These are phyloP conservation scores for Sphaceloma murrayae DNA, from an alignment of 2,329 filamentous ascomycete species.

Conservation along the genomic window DNA sequence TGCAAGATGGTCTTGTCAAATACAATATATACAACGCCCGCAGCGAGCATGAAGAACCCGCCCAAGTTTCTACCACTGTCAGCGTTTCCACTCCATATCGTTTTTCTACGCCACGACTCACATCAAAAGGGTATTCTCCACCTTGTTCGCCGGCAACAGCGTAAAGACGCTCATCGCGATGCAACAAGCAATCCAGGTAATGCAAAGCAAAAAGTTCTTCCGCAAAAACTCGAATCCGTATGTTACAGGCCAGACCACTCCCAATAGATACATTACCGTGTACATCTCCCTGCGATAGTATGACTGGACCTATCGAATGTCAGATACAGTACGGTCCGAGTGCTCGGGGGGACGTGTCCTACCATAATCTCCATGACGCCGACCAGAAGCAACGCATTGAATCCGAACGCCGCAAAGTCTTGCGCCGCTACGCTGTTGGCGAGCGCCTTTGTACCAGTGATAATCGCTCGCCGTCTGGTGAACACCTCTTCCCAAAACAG, in stretches of 20 bases:
- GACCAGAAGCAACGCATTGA: constrained; percentile 60
- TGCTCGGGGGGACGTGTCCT: constrained; percentile 20
- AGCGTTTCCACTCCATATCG: constrained; percentile 3
- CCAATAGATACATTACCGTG: constrained; percentile 67
- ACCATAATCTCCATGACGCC: constrained; percentile 66
- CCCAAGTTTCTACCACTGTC: constrained; percentile 52
- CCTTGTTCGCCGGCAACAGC: constrained; percentile 74
- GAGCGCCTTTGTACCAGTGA: constrained; percentile 56
- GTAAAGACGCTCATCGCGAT: constrained; percentile 84
- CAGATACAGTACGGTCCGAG: too few species aligned
- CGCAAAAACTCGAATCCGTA: constrained; percentile 66
- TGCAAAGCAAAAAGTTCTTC: constrained; percentile 53
- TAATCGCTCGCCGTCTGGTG: constrained; percentile 61
- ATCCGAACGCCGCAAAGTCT: constrained; percentile 47
- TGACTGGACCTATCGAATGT: constrained; percentile 58
- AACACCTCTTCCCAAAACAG: constrained; percentile 96
- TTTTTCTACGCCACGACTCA: constrained; percentile 35
- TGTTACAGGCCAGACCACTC: constrained; percentile 64
- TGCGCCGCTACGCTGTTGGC: constrained; percentile 56
- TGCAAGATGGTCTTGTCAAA: constrained; percentile 60
- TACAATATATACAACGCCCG: constrained; percentile 68
- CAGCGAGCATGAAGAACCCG: constrained; percentile 63
- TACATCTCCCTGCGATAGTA: constrained; percentile 88
- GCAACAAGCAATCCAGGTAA: constrained; percentile 69
- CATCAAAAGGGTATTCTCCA: constrained; percentile 67